Conservation (phyloP, 805 yeast species). For the Kuraishia ogatae region DNA sequence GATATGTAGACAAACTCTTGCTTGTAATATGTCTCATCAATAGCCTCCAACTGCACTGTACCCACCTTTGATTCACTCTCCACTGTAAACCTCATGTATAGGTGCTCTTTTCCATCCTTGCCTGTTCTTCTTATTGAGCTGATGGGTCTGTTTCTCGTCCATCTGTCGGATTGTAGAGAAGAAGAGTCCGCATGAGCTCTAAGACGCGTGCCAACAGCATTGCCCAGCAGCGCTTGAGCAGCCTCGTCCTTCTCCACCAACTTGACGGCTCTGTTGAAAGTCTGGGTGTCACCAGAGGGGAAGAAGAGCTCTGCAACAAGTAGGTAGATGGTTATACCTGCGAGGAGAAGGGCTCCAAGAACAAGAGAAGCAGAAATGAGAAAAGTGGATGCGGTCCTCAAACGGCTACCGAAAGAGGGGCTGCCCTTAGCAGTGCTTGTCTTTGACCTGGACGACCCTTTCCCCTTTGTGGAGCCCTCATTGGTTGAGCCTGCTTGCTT, state of each 20-base stretch:
- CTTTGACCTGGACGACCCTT: too few species aligned
- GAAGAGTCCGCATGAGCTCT: conserved; percentile 68
- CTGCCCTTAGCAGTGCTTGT: background rate
- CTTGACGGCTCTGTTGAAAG: conserved; percentile 80
- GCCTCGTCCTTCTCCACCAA: conserved; percentile 60
- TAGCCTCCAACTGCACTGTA: conserved; percentile 71
- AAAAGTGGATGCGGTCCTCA: conserved; percentile 53
- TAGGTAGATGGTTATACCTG: conserved; percentile 62
- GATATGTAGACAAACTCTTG: conserved; percentile 68
- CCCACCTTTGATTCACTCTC: conserved; percentile 60
- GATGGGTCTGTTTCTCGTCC: conserved; percentile 87
- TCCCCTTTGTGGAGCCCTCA: too few species aligned
- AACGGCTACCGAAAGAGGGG: conserved; percentile 2
- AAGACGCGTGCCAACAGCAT: conserved; percentile 44
- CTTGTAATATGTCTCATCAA: conserved; percentile 54
- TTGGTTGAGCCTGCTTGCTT: too few species aligned
- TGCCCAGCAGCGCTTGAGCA: conserved; percentile 45
- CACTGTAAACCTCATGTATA: conserved; percentile 80
- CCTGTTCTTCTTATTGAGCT: conserved; percentile 56
- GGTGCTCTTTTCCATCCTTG: conserved; percentile 70
- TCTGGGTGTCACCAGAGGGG: conserved; percentile 87
- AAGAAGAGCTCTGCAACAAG: conserved; percentile 73
- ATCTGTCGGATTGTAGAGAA: conserved; percentile 42
- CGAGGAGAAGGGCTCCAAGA: conserved; percentile 59
- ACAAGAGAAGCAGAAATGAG: conserved; percentile 54